Evolutionary conservation across 2,329 filamentous ascomycete genomes (phyloP).

Genomic region (Ilyonectria destructans): DNA sequence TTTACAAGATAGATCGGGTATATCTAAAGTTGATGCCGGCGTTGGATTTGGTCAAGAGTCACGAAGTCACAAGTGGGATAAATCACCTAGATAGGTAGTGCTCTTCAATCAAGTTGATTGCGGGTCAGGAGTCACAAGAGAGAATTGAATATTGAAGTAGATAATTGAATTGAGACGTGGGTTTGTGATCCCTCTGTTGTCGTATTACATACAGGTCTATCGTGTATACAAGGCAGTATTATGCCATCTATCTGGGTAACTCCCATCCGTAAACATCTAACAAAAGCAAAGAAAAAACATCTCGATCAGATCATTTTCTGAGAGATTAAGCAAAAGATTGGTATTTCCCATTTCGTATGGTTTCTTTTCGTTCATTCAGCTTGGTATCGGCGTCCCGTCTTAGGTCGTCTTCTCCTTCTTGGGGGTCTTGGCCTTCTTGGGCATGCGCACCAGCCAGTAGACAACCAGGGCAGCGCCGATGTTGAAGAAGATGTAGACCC

Average conservation of each 20-base stretch:
- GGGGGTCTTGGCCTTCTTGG: constrained; percentile 58
- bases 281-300: constrained; percentile 17
- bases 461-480: constrained; percentile 68
- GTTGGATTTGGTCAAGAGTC: not conserved
- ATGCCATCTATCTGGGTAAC: constrained; percentile 26
- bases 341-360: not conserved
- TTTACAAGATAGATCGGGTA: constrained; percentile 33
- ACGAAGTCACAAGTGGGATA: not conserved
- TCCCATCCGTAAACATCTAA: constrained; percentile 26
- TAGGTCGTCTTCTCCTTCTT: constrained; percentile 51
- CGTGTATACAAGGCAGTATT: constrained; percentile 27
- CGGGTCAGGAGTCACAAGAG: not conserved
- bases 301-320: constrained; percentile 6
- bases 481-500: constrained; percentile 74
- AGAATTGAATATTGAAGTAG: not conserved
- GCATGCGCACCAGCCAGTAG: constrained; percentile 71
- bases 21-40: not conserved
- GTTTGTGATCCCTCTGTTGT: constrained; percentile 18
- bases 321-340: constrained; percentile 20
- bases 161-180: constrained; percentile 14
- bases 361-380: not conserved
- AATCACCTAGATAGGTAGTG: not conserved
- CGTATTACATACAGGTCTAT: constrained; percentile 31
- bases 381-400: not conserved
- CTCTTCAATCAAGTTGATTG: not conserved